Evolutionary conservation across 495 filamentous ascomycete species (phyloP), one percentile per base, ranked within the genome.

Genomic region (Parmelia sp.): DNA sequence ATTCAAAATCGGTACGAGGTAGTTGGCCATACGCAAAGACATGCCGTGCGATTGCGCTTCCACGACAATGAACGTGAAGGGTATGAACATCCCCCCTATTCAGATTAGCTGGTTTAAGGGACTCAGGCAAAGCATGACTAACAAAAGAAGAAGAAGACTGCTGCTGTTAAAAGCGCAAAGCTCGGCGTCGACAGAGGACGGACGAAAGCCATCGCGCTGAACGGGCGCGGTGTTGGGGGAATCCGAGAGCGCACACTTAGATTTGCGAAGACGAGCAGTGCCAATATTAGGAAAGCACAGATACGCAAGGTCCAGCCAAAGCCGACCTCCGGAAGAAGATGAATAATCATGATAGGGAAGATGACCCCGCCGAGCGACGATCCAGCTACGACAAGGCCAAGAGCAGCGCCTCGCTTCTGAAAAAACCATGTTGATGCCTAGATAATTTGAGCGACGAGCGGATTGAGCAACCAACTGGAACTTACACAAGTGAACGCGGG

Each of bases 241-340:
- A 89, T 72, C 27, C 85, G 79, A 6, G 83, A 82, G 64, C 78
- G 81, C 44, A 89, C 75, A 1, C 84, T 82, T 42, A 85, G 60
- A 69, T 80, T 85, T 25, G 86, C 78, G 62, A 92, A 73, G 23
- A 74, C 64, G 23, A 91, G 78, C 37, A 90, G 75, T 8, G 77
- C 76, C 11, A 82, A 65, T 71, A 83, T 80, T 19, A 81, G 73
- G 42, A 83, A 84, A 0, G 72, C 81, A 6, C 74, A 70, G 42
- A 80, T 80, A 0, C 81, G 74, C 72, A 82, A 76, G 0, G 81
- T 75, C 81, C 81, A 83, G 11, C 67, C 70, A 51, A 83, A 84
- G 1, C 79, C 75, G 15, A 83, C 63, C 0, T 63, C 64, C 2
- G 70, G 69, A 33, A 77, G 74, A 31, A 80, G 69, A 11, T 74